Evolutionary conservation across 495 filamentous ascomycete species (phyloP), one percentile per base, ranked within the genome.

Genomic region (Podospora appendiculata): DNA sequence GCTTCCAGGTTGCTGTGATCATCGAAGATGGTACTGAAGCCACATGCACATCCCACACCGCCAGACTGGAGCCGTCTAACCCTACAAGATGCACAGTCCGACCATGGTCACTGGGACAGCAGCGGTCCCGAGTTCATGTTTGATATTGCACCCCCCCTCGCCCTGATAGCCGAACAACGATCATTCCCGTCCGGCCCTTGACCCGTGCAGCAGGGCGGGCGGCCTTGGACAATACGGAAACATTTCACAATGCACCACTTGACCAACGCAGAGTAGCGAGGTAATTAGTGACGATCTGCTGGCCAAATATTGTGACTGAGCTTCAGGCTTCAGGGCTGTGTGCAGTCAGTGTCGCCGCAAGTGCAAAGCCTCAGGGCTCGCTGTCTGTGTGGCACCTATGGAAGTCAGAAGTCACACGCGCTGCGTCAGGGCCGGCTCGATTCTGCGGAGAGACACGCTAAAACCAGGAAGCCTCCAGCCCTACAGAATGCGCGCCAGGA

Each of bases 401-500:
- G 5, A 25, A 25, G 25, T 25, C 25, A n/a, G n/a, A n/a, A n/a
- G n/a, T n/a, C n/a, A n/a, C n/a, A n/a, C 45, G 13, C 12, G 45
- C 11, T 47, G 45, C 32, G 25, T 47, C 32, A 47, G 19, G 25
- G 8, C 45, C 12, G 2, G 5, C 13, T 32, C 4, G 11, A 39
- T 38, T 17, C 9, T 11, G 33, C 12, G 16, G 34, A 48, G 42
- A 45, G 16, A 12, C 18, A 19, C 6, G 19, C 42, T 45, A 25
- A 25, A 25, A 25, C 25, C 25, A 2, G 25, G 25, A 32, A n/a
- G 41, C 41, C n/a, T 11, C 18, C 43, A 45, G 43, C 43, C 43
- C 43, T 45, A 45, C 43, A 33, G 43, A 45, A 32, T n/a, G 40
- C 36, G 47, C 36, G 19, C 19, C 47, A 43, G 25, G 33, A 53